phyloP scores from a whole-genome alignment of 768 basidiomycete genomes.

The Strobilomyces dryophilus region DNA sequence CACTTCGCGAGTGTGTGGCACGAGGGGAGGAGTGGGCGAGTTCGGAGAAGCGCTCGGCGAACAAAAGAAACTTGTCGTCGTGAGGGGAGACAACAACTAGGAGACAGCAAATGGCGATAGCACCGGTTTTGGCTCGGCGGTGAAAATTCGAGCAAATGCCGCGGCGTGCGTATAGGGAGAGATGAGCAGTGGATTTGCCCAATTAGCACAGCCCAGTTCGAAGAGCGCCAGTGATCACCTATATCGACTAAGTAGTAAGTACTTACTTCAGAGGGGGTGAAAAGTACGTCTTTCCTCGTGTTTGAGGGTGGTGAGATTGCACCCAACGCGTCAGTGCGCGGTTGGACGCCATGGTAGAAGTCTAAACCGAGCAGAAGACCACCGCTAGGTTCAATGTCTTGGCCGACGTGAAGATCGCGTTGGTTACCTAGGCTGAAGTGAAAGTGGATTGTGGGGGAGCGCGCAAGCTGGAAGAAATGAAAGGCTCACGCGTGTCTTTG shows the following conservation, averaged over 20 bases:
- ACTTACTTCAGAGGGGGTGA: slow-evolving; percentile 7
- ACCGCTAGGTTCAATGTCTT: neutral
- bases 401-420: neutral
- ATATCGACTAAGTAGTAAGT: neutral
- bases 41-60: too few relatives aligned
- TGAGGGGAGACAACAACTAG: too few relatives aligned
- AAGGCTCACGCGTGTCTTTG: slow-evolving; percentile 15
- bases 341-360: neutral
- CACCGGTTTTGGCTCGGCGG: too few relatives aligned
- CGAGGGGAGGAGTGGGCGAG: too few relatives aligned
- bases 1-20: too few relatives aligned
- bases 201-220: too few relatives aligned
- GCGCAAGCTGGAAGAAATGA: neutral
- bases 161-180: too few relatives aligned
- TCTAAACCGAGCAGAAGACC: slow-evolving; percentile 15
- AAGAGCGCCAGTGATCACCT: neutral
- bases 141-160: too few relatives aligned
- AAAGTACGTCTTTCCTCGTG: neutral
- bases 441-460: slow-evolving; percentile 4
- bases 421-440: slow-evolving; percentile 2
- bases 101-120: too few relatives aligned
- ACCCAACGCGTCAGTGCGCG: neutral
- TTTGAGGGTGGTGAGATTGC: neutral
- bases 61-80: too few relatives aligned
- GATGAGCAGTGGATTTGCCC: too few relatives aligned